Base-by-base conservation (phyloP, 495 filamentous ascomycete genomes). In the Symbiotaphrina buchneri region DNA sequence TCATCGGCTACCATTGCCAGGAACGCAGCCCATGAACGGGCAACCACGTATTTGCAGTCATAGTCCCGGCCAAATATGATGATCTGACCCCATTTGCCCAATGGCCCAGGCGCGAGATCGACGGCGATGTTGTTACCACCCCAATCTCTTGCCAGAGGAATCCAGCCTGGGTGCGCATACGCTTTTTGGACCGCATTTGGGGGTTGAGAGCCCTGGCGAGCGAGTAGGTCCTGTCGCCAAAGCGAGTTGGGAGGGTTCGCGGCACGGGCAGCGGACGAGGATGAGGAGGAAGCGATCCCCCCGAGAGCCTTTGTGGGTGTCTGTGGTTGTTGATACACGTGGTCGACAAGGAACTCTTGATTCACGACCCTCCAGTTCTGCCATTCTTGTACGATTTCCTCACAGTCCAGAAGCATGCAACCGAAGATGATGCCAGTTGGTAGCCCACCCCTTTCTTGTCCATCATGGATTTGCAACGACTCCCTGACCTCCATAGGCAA, bases 381-480 rank as follows among this genome's bases (percentile, higher is more conserved):
- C 78, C 87, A 95, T 51, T 99, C 87, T 51, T 93, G 78, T 5
- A 95, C 72, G 31, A 99, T 93, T 49, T 99, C 87, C 47, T 99
- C 87, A 47, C 87, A 99, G 44, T 99, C 87, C 27, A 99, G 64
- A 27, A 95, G 58, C 87, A 99, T 99, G 44, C 63, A 70, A 22
- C 83, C 65, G 47, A 99, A 95, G 24, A 99, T 68, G 34, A 94
- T 70, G 36, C 87, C 87, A 0, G 87, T 94, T 1, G 87, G 87
- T 34, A 65, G 61, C 33, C 87, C 87, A 25, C 79, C 79, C 28
- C 90, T 74, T 51, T 99, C 87, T 53, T 99, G 87, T 2, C 87
- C 87, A 46, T 99, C 87, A 46, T 99, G 90, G 18, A 78, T 46
- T 55, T 74, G 67, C 40, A 95, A 50, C 7, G 90, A 95, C 44